A percentile compares a stretch with the other conserved stretches of the same genome.
phyloP scores from a whole-genome alignment of 352 stramenopile species.

The Globisporangium polare region DNA sequence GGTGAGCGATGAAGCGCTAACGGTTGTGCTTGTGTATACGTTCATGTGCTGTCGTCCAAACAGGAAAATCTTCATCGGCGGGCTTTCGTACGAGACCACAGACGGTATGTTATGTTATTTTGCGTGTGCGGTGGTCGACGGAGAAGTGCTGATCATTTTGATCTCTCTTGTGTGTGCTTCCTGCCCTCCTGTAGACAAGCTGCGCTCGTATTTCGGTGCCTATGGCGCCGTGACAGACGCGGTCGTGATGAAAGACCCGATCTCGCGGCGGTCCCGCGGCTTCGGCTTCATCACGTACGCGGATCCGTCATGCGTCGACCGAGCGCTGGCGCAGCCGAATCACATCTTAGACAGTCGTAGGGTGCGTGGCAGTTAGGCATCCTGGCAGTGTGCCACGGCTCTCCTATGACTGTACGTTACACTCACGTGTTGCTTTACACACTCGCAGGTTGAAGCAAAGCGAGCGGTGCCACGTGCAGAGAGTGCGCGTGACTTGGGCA shows the following conservation, averaged over 20 bases:
- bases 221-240: conserved; percentile 89
- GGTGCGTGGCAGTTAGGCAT: too few species aligned
- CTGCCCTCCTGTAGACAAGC: conserved; percentile 59
- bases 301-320: conserved; percentile 83
- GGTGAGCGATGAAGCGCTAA: neutral
- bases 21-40: neutral
- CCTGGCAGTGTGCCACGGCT: too few species aligned
- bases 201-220: conserved; percentile 87
- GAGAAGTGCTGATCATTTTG: neutral
- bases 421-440: neutral
- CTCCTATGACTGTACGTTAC: too few species aligned
- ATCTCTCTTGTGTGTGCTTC: conserved; percentile 6
- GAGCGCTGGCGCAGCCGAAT: conserved; percentile 84
- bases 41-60: conserved; percentile 9
- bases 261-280: conserved; percentile 86
- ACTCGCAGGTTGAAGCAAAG: conserved; percentile 86
- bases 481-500: conserved; percentile 66
- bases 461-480: conserved; percentile 87
- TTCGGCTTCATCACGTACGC: conserved; percentile 95
- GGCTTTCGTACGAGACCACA: conserved; percentile 88
- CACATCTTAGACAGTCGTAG: conserved; percentile 89
- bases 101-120: conserved; percentile 43
- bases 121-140: neutral
- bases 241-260: conserved; percentile 93
- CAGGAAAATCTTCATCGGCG: conserved; percentile 91